These are phyloP conservation scores for Martensiomyces pterosporus DNA, from an alignment of 192 early-diverging fungal species.

Conservation along the genomic window DNA sequence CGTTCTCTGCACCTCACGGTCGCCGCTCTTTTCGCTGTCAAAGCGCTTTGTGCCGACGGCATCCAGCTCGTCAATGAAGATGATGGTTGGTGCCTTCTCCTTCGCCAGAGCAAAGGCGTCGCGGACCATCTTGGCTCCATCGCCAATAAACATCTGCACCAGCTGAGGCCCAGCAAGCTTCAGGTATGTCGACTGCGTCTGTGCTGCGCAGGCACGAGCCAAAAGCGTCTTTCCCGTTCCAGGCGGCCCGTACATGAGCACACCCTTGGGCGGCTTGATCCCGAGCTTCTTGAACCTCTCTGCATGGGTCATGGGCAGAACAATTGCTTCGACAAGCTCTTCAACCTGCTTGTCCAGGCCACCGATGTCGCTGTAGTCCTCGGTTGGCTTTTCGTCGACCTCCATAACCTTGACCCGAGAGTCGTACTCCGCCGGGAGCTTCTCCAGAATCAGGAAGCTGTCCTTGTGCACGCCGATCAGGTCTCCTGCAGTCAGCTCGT, in stretches of 20 bases:
- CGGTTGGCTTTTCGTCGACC: slow-evolving; percentile 98
- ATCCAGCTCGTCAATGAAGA: slow-evolving; percentile 99
- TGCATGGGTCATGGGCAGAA: slow-evolving; percentile 81
- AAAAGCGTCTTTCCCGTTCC: slow-evolving; percentile 89
- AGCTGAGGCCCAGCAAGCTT: slow-evolving; percentile 96
- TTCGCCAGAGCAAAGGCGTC: slow-evolving; percentile 97
- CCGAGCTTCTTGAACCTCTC: slow-evolving; percentile 83
- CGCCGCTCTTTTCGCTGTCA: slow-evolving; percentile 94
- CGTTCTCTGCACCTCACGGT: slow-evolving; percentile 97
- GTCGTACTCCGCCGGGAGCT: slow-evolving; percentile 96
- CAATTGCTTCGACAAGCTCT: slow-evolving; percentile 83
- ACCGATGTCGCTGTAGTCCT: slow-evolving; percentile 93
- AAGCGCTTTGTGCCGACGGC: slow-evolving; percentile 99
- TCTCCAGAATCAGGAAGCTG: slow-evolving; percentile 92
- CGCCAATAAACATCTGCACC: slow-evolving; percentile 98
- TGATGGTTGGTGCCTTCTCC: slow-evolving; percentile 97
- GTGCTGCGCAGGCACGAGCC: slow-evolving; percentile 96
- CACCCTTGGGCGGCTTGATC: slow-evolving; percentile 83
- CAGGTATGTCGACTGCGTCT: slow-evolving; percentile 91
- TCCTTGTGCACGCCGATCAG: slow-evolving; percentile 99
- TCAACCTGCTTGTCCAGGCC: slow-evolving; percentile 88
- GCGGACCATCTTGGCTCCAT: slow-evolving; percentile 94
- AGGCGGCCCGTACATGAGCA: slow-evolving; percentile 80
- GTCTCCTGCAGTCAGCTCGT: slow-evolving; percentile 89
- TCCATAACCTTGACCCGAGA: slow-evolving; percentile 99